Percentiles rank a stretch among this genome's conserved stretches.
Conservation (phyloP, 371 early-diverging fungal species). For the Mucor plumbeus region DNA sequence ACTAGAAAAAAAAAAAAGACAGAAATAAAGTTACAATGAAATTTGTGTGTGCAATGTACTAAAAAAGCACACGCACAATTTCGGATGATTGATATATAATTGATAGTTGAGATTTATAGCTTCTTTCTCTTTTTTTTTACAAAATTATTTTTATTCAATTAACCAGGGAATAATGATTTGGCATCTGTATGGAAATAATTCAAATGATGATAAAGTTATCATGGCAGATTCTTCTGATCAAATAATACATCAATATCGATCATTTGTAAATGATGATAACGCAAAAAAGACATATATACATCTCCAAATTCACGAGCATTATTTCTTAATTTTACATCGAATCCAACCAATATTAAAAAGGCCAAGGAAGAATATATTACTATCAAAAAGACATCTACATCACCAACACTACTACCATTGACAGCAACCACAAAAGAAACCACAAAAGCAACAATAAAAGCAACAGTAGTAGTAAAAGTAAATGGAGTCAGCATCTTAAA, state of each 20-base stretch:
- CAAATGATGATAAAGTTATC: constrained; percentile 9
- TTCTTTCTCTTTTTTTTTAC: background rate
- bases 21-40: background rate
- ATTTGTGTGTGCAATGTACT: background rate
- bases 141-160: background rate
- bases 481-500: constrained; percentile 63
- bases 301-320: background rate
- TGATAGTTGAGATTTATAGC: background rate
- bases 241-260: background rate
- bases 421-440: constrained; percentile 24
- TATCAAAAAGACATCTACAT: constrained; percentile 1
- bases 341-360: constrained; percentile 13
- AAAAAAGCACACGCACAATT: background rate
- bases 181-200: constrained; percentile 12
- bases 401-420: background rate
- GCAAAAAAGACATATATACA: background rate
- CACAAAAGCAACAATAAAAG: too few relatives aligned
- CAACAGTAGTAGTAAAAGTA: constrained; percentile 31
- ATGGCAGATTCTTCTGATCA: constrained; percentile 1
- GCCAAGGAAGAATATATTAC: background rate
- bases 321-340: constrained; percentile 15
- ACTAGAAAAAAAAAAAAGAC: background rate
- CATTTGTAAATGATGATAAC: background rate
- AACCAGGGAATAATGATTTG: constrained; percentile 9
- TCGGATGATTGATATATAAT: background rate